Evolutionary conservation across 306 rosid species (phyloP).

Genomic region (Prunus mongolica): DNA sequence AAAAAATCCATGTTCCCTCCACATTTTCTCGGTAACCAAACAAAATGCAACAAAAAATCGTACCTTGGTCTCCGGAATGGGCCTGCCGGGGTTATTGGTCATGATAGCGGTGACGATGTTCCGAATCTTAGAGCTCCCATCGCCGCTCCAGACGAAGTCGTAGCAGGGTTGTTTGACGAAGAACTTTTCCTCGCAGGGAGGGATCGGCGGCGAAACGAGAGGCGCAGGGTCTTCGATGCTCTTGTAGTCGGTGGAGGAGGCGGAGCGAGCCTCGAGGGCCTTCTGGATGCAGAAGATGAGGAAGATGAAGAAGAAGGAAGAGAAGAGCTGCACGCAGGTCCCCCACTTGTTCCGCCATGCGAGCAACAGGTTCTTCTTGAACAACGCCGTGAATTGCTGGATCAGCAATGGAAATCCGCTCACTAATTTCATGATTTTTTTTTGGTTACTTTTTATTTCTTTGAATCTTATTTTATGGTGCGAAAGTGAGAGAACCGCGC

Average conservation of each 20-base stretch:
- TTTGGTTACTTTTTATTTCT: too few relatives aligned
- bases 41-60: not conserved
- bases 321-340: conserved; percentile 43
- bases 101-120: conserved; percentile 52
- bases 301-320: conserved; percentile 55
- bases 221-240: conserved; percentile 39
- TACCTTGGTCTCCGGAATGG: conserved; percentile 50
- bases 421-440: too few relatives aligned
- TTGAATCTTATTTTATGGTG: too few relatives aligned
- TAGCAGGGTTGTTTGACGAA: conserved; percentile 59
- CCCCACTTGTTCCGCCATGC: conserved; percentile 57
- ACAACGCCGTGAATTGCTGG: conserved; percentile 50
- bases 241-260: conserved; percentile 25
- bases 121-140: conserved; percentile 29
- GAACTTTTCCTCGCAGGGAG: conserved; percentile 70
- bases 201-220: conserved; percentile 37
- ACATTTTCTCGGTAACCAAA: not conserved
- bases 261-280: conserved; percentile 43
- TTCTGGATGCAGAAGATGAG: conserved; percentile 55
- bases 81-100: conserved; percentile 72
- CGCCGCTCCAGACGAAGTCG: conserved; percentile 82
- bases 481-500: too few relatives aligned
- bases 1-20: not conserved
- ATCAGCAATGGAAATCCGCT: conserved; percentile 38
- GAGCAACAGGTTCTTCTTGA: conserved; percentile 50